phyloP scores from a whole-genome alignment of 768 basidiomycete genomes.

The Pholiota microspora region DNA sequence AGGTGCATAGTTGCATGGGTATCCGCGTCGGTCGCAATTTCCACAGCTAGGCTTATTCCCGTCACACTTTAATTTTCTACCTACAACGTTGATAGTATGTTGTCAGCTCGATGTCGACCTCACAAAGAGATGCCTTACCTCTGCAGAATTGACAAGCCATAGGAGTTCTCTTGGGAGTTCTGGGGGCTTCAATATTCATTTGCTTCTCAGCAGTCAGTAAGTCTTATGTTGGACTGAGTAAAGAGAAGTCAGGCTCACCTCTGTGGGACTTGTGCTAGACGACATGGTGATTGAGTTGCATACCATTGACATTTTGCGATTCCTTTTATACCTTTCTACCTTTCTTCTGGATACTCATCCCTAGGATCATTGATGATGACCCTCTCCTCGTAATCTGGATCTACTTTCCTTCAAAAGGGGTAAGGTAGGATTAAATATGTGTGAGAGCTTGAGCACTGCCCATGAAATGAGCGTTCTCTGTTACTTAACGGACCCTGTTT shows the following conservation, averaged over 20 bases:
- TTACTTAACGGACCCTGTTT: background rate
- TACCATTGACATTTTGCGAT: background rate
- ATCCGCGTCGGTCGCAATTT: conserved; percentile 61
- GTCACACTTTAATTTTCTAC: conserved; percentile 73
- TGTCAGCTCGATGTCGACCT: background rate
- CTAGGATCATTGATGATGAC: conserved; percentile 4
- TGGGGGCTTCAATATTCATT: conserved; percentile 19
- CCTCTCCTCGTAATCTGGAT: conserved; percentile 2
- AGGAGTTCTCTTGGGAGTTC: conserved; percentile 45
- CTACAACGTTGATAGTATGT: conserved; percentile 28
- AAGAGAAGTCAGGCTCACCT: conserved; percentile 10
- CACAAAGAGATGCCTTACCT: conserved; percentile 34
- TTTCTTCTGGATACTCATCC: background rate
- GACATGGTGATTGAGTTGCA: conserved; percentile 10
- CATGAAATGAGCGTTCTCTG: conserved; percentile 5
- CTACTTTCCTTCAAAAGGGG: background rate
- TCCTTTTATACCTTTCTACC: conserved; percentile 8
- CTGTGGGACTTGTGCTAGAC: conserved; percentile 10
- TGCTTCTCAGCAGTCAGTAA: background rate
- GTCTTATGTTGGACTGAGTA: background rate
- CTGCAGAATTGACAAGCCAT: conserved; percentile 80
- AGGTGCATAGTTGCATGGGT: conserved; percentile 58
- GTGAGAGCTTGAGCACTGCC: conserved; percentile 11
- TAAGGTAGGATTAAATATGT: conserved; percentile 8
- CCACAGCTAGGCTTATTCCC: conserved; percentile 60